Conservation (phyloP, 75 land plant species). For the Adiantum capillusveneris region DNA sequence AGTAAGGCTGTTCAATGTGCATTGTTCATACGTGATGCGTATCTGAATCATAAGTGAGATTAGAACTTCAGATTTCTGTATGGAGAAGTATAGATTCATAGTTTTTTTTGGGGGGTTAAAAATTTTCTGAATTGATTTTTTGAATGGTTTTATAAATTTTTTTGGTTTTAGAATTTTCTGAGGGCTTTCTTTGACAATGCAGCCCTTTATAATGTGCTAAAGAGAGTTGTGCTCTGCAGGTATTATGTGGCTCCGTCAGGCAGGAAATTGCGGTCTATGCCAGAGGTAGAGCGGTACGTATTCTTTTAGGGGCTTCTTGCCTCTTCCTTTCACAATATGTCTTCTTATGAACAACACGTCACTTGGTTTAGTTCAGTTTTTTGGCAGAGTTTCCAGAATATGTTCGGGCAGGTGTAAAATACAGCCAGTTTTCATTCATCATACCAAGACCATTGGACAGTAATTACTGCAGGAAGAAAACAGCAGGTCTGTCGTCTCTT, state of each 20-base stretch:
- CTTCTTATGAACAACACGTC: background rate
- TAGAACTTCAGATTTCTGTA: no score
- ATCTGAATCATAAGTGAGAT: no score
- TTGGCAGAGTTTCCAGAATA: conserved; percentile 57
- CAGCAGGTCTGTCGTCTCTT: background rate
- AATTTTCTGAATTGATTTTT: no score
- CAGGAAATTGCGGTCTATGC: conserved; percentile 60
- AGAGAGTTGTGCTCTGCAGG: conserved; percentile 27
- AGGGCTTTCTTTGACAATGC: no score
- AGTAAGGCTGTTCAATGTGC: no score
- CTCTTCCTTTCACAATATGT: background rate
- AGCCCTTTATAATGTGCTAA: no score
- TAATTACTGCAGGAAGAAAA: conserved; percentile 48
- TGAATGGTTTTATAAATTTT: no score
- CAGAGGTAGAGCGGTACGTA: conserved; percentile 53
- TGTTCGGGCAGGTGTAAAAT: conserved; percentile 27
- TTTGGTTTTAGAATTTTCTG: no score
- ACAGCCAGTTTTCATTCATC: conserved; percentile 64
- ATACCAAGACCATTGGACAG: conserved; percentile 57
- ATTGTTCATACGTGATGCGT: no score
- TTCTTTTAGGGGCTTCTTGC: no score
- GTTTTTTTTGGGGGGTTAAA: no score
- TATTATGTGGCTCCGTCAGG: conserved; percentile 60
- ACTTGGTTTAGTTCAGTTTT: conserved; percentile 34
- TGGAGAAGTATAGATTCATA: no score